Evolutionary conservation across 192 early-diverging fungal species (phyloP), one percentile per base, ranked within the genome.

Genomic region (Gonapodya sp.): DNA sequence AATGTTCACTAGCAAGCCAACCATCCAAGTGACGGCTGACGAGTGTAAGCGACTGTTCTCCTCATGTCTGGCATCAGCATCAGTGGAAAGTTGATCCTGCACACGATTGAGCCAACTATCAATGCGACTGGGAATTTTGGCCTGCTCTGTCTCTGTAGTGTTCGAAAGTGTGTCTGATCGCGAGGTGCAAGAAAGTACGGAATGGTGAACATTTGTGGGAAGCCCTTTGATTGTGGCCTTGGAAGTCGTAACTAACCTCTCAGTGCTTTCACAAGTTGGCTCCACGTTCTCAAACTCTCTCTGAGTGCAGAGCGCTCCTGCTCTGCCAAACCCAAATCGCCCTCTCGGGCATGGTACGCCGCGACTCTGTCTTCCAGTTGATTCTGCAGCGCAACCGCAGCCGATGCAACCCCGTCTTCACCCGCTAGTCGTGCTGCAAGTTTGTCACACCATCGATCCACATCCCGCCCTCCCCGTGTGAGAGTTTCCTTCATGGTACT

Each of bases 41-140:
- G 86, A 88, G 80, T 90, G 89, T 24, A 90, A 84, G 74, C 89
- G 88, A n/a, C 87, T 81, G 80, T 90, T 90, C 81, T 89, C 89
- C 83, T 90, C 89, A 36, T 88, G 88, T 8, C 86, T 82, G 1
- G 86, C 78, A 73, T 90, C 89, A 2, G 86, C 86, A 81, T 90
- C 89, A 32, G 86, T 90, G 80, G 89, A 87, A 75, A 90, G 82
- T 82, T 90, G 89, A 34, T 90, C 89, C 35, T 87, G 36, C 31
- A 90, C 46, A 8, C 85, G 83, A n/a, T 84, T 83, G 78, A 89
- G 73, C 82, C 84, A 87, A 79, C 85, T 84, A 73, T 90, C 89
- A 35, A 90, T 86, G 77, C 86, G 87, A 14, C 87, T 78, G 0
- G 89, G 89, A 18, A 90, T 84, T 74, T 89, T 89, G 74, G 87